phyloP scores from a whole-genome alignment of 257 asterid genomes.

The Gentiana dahurica region DNA sequence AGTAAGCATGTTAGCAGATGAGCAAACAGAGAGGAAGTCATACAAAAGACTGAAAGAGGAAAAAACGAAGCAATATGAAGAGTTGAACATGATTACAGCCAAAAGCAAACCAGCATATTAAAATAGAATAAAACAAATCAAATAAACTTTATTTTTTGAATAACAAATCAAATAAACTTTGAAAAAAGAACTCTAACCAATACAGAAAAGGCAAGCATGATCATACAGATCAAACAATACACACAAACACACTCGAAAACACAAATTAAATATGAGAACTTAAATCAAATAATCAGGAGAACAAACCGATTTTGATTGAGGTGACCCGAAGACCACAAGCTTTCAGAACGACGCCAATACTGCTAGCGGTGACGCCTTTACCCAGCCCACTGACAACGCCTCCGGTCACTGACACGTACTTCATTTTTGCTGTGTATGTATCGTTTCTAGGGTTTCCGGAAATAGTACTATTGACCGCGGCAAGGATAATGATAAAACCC shows the following conservation, averaged over 20 bases:
- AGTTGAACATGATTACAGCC: background rate
- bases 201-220: background rate
- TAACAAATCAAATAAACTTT: too few species aligned
- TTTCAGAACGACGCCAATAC: slow-evolving; percentile 93
- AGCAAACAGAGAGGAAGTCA: too few species aligned
- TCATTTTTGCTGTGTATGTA: slow-evolving; percentile 30
- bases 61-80: background rate
- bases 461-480: too few species aligned
- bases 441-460: background rate
- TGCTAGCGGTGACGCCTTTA: slow-evolving; percentile 97
- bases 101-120: background rate
- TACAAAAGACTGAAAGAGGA: background rate
- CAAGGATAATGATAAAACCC: too few species aligned
- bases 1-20: too few species aligned
- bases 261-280: background rate
- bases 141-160: background rate
- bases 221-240: background rate
- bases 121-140: background rate
- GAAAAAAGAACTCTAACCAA: too few species aligned
- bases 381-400: slow-evolving; percentile 99
- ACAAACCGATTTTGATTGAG: slow-evolving; percentile 89
- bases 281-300: background rate
- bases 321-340: slow-evolving; percentile 97
- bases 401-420: slow-evolving; percentile 87
- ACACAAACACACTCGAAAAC: background rate